Conservation (phyloP, 352 stramenopile species). For the Phytophthora foliorum region DNA sequence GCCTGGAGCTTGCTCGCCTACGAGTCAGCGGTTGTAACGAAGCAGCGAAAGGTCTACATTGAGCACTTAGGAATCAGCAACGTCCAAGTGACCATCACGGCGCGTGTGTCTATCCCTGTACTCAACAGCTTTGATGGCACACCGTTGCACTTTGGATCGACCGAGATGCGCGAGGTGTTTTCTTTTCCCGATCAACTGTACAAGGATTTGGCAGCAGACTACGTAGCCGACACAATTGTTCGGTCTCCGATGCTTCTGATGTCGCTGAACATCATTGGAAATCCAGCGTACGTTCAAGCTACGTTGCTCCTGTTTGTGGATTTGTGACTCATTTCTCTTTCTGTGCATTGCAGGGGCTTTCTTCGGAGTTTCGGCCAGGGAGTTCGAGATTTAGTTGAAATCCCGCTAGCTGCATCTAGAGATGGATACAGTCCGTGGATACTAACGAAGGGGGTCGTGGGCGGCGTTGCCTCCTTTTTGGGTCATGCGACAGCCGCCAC, state of each 20-base stretch:
- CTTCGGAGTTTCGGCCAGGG: conserved; percentile 74
- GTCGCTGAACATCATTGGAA: conserved; percentile 89
- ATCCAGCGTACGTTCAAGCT: conserved; percentile 76
- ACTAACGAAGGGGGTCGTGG: conserved; percentile 76
- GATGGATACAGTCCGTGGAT: conserved; percentile 85
- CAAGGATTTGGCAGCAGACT: conserved; percentile 87
- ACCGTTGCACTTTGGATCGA: conserved; percentile 65
- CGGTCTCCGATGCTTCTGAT: conserved; percentile 82
- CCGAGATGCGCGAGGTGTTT: conserved; percentile 77
- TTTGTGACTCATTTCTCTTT: conserved; percentile 15
- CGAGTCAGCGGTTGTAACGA: conserved; percentile 39
- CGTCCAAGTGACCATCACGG: conserved; percentile 76
- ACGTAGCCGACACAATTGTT: conserved; percentile 84
- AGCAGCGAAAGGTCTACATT: conserved; percentile 72
- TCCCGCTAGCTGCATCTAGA: conserved; percentile 69
- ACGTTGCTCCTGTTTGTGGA: not conserved
- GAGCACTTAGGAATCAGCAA: conserved; percentile 64
- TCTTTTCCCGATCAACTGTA: conserved; percentile 76
- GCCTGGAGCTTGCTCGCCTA: conserved; percentile 35
- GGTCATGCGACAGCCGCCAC: conserved; percentile 74
- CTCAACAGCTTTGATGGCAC: conserved; percentile 88
- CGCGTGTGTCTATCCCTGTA: conserved; percentile 79
- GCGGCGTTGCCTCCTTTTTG: conserved; percentile 77
- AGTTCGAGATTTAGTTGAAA: conserved; percentile 82
- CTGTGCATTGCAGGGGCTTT: conserved; percentile 63